These are phyloP conservation scores for Diaporthe citri DNA, from an alignment of 2,329 filamentous ascomycete genomes.

Conservation along the genomic window DNA sequence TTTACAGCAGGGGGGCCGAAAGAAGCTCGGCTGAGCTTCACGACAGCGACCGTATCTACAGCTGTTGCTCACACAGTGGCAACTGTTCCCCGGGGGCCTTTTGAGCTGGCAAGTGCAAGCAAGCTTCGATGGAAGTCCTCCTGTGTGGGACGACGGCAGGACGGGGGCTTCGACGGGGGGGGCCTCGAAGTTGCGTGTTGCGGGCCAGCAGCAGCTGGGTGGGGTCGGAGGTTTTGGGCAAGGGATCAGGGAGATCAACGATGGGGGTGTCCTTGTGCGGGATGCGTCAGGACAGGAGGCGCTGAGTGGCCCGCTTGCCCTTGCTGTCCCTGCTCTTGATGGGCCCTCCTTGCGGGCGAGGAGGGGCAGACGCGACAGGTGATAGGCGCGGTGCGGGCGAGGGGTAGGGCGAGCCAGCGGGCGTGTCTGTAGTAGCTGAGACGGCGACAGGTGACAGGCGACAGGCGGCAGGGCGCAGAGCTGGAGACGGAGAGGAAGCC, in stretches of 20 bases:
- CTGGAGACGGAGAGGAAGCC: conserved; percentile 25
- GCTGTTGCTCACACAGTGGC: conserved; percentile 3
- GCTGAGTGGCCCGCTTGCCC: conserved; percentile 27
- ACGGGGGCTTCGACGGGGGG: not conserved
- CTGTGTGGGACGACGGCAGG: not conserved
- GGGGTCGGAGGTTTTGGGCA: conserved; percentile 30
- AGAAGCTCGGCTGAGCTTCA: not conserved
- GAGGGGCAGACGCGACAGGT: conserved; percentile 26
- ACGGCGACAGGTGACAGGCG: not conserved
- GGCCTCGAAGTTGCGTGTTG: conserved; percentile 9
- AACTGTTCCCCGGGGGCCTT: not conserved
- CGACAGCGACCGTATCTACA: not conserved
- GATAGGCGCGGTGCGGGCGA: conserved; percentile 11
- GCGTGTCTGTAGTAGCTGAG: conserved; percentile 5
- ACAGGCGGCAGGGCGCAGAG: not conserved
- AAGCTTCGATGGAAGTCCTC: not conserved
- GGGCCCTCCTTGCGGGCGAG: conserved; percentile 8
- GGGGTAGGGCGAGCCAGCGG: not conserved
- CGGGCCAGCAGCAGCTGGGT: conserved; percentile 9
- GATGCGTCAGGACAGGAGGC: conserved; percentile 13
- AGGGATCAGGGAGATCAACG: conserved; percentile 28
- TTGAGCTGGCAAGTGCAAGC: conserved; percentile 9
- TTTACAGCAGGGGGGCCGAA: not conserved
- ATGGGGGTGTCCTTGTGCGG: conserved; percentile 22
- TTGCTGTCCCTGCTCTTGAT: conserved; percentile 19